A percentile compares a stretch with the other conserved stretches of the same genome.
These are phyloP conservation scores for Penicillium bialowiezense DNA, from an alignment of 495 filamentous ascomycete species.

Conservation along the genomic window DNA sequence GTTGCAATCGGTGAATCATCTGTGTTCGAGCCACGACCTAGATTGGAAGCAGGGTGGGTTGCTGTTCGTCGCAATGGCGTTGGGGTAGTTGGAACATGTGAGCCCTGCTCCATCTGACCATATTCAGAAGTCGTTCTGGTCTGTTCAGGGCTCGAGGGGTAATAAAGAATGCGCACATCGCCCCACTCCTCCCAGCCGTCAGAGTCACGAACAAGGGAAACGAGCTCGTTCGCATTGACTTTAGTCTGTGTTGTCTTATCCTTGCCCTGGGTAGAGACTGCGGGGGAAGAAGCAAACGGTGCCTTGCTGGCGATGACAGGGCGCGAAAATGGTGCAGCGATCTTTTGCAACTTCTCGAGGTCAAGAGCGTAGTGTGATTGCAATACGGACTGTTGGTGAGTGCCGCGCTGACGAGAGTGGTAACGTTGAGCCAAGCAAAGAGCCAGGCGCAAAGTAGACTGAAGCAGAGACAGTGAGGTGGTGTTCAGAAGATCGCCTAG, in stretches of 20 bases:
- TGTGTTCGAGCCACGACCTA: conserved; percentile 41
- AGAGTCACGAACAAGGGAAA: conserved; percentile 59
- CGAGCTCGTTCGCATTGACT: conserved; percentile 71
- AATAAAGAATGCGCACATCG: conserved; percentile 63
- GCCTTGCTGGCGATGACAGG: conserved; percentile 40
- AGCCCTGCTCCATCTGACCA: conserved; percentile 23
- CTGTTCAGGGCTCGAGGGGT: conserved; percentile 43
- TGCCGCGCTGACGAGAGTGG: conserved; percentile 73
- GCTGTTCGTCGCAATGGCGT: conserved; percentile 49
- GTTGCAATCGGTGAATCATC: conserved; percentile 52
- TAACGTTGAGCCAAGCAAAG: conserved; percentile 88
- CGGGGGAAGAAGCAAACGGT: conserved; percentile 41
- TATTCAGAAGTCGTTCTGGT: conserved; percentile 25
- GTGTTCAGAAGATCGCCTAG: conserved; percentile 85
- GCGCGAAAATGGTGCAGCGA: conserved; percentile 82
- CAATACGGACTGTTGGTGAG: conserved; percentile 69
- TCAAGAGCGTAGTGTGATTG: conserved; percentile 92
- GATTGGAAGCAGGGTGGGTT: conserved; percentile 53
- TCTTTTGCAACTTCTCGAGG: conserved; percentile 77
- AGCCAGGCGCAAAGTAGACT: conserved; percentile 69
- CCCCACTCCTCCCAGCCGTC: conserved; percentile 67
- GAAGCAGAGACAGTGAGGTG: conserved; percentile 73
- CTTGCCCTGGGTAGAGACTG: conserved; percentile 63
- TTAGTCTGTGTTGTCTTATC: conserved; percentile 59
- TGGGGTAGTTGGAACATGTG: conserved; percentile 44